Conservation (phyloP, 768 basidiomycete species). For the Coprinopsis marcescibilis region DNA sequence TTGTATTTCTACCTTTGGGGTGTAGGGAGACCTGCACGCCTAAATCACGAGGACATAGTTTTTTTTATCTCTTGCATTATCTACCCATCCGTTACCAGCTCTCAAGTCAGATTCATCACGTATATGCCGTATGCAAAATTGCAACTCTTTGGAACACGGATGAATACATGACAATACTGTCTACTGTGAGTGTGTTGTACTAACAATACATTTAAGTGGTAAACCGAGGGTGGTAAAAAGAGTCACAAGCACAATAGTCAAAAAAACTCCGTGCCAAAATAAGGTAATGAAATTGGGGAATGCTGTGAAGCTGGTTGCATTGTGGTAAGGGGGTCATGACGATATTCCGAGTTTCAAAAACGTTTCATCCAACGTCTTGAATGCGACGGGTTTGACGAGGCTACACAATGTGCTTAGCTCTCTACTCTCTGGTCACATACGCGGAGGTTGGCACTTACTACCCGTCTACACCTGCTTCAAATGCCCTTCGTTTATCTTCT, state of each 20-base stretch:
- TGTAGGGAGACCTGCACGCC: no score
- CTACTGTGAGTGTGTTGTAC: no score
- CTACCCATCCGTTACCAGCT: not conserved
- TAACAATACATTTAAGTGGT: no score
- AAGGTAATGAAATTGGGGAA: slow-evolving; percentile 3
- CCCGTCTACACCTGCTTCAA: slow-evolving; percentile 91
- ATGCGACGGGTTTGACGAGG: slow-evolving; percentile 93
- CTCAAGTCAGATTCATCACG: no score
- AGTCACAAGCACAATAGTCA: no score
- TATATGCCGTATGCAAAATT: no score
- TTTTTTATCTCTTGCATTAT: slow-evolving; percentile 2
- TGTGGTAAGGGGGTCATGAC: not conserved
- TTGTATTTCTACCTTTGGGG: slow-evolving; percentile 1
- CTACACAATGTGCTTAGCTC: slow-evolving; percentile 31
- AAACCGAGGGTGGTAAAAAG: no score
- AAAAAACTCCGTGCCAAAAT: no score
- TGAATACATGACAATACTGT: no score
- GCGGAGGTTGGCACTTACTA: slow-evolving; percentile 60
- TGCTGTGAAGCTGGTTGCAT: not conserved
- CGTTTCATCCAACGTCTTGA: slow-evolving; percentile 84
- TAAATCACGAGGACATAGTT: slow-evolving; percentile 1
- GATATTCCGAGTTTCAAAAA: slow-evolving; percentile 63
- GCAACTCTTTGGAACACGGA: no score
- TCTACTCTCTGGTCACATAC: not conserved
- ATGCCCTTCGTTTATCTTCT: slow-evolving; percentile 88